These are phyloP conservation scores for Pezicula radicicola DNA, from an alignment of 2,329 filamentous ascomycete genomes.

Conservation along the genomic window DNA sequence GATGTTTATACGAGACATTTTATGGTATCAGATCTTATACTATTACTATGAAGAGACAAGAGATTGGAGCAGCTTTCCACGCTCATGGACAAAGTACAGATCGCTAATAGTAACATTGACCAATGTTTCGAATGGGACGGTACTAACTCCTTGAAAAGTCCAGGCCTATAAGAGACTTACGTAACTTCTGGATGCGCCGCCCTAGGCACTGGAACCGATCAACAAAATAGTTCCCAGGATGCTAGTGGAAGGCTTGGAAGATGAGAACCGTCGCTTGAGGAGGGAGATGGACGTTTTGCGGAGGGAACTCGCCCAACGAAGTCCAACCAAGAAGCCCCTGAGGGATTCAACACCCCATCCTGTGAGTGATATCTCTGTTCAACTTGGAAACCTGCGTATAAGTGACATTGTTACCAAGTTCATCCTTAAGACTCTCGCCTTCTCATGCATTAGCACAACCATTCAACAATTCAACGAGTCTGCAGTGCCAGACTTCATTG, in stretches of 20 bases:
- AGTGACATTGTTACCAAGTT: constrained; percentile 26
- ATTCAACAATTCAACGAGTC: constrained; percentile 6
- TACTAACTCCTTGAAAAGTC: constrained; percentile 80
- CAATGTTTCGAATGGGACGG: constrained; percentile 85
- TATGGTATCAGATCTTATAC: too few species aligned
- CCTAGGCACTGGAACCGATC: constrained; percentile 75
- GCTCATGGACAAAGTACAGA: constrained; percentile 83
- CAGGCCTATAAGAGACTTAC: constrained; percentile 72
- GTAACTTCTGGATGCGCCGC: constrained; percentile 64
- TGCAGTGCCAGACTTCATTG: constrained; percentile 6
- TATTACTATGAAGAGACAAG: too few species aligned
- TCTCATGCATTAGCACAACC: constrained; percentile 9
- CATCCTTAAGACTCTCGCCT: constrained; percentile 24
- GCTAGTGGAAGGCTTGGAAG: constrained; percentile 56
- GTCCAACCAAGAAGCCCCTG: constrained; percentile 20
- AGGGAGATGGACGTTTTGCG: constrained; percentile 63
- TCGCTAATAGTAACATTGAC: constrained; percentile 89
- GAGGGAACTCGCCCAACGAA: constrained; percentile 59
- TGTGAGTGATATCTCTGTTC: not conserved
- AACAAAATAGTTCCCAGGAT: constrained; percentile 68
- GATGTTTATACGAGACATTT: too few species aligned
- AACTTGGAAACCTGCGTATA: constrained; percentile 1
- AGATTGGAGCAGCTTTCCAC: constrained; percentile 71
- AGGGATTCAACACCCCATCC: constrained; percentile 4
- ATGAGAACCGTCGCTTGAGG: constrained; percentile 68